Base-by-base conservation (phyloP, 2,329 filamentous ascomycete genomes). In the Leptographium galeiforme region DNA sequence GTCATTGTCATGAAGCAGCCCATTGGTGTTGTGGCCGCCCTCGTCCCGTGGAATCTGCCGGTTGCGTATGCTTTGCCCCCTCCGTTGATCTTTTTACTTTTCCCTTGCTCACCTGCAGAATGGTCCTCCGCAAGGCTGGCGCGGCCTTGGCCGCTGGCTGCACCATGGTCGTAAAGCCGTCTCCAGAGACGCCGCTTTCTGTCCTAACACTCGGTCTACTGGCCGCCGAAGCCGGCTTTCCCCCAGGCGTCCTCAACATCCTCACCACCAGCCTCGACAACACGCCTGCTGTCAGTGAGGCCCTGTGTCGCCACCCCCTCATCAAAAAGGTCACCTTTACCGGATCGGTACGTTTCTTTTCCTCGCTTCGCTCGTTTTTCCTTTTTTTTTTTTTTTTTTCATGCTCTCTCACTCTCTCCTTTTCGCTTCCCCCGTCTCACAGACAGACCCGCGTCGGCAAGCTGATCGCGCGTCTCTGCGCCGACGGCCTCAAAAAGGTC, bases 1-100 rank as follows among this genome's bases (percentile, higher is more conserved):
- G 73, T 83, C 2, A 77, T 90, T 57, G 85, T 82, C 0, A 75
- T 89, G 59, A 90, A 89, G 70, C 83, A 87, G 65, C 84, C 84
- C 0, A 75, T 87, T 55, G 84, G 84, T 53, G 82, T 86, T 12
- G 74, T 78, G 0, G 83, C 76, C 0, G 84, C 83, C 0, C 68
- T 88, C 16, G 82, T 87, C 2, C 84, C 84, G 6, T 87, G 84
- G 83, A 85, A 87, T 60, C 86, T 85, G 58, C 34, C 34, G 34
- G 34, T 13, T 13, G 34, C 34, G 8, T 25, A 25, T 25, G 25
- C 5, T 25, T 25, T 25, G 25, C 5, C 25, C 25, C 5, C 5
- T 25, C 25, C 25, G 2, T 25, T 25, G 25, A 25, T 25, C 25
- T 25, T 25, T 25, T 25, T 25, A 2, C 5, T 25, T 5, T 25